A percentile compares a stretch with the other conserved stretches of the same genome.
phyloP scores from a whole-genome alignment of 768 basidiomycete genomes.

The Trametes sanguinea region DNA sequence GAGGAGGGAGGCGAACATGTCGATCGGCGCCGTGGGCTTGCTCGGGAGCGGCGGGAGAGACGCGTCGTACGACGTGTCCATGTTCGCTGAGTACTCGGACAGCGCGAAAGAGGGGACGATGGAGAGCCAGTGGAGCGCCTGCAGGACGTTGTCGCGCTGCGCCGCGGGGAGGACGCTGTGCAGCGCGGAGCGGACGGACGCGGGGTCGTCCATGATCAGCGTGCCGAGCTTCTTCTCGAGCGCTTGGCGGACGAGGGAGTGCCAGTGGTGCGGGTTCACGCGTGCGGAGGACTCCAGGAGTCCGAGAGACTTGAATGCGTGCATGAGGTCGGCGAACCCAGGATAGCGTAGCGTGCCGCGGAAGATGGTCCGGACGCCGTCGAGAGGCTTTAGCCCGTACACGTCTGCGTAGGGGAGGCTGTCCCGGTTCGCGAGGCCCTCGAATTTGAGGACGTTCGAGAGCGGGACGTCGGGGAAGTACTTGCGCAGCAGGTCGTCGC shows the following conservation, averaged over 20 bases:
- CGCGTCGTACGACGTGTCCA: slow-evolving; percentile 9
- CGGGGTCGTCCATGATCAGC: slow-evolving; percentile 33
- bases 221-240: slow-evolving; percentile 33
- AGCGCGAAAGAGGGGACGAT: slow-evolving; percentile 26
- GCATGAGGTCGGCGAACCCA: slow-evolving; percentile 76
- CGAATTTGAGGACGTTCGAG: slow-evolving; percentile 60
- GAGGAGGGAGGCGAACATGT: slow-evolving; percentile 73
- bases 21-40: slow-evolving; percentile 54
- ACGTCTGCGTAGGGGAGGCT: slow-evolving; percentile 68
- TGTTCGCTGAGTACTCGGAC: slow-evolving; percentile 20
- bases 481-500: slow-evolving; percentile 53
- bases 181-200: slow-evolving; percentile 40
- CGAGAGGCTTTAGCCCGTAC: slow-evolving; percentile 55
- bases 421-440: slow-evolving; percentile 87
- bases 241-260: slow-evolving; percentile 40
- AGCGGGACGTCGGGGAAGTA: slow-evolving; percentile 71
- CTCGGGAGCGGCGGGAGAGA: slow-evolving; percentile 48
- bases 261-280: slow-evolving; percentile 42
- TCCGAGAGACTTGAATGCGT: slow-evolving; percentile 70
- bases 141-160: slow-evolving; percentile 26
- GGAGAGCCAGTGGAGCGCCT: slow-evolving; percentile 56
- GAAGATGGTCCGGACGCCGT: slow-evolving; percentile 62
- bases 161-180: slow-evolving; percentile 29
- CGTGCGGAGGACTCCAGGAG: slow-evolving; percentile 51
- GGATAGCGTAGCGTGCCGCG: slow-evolving; percentile 91